Base-by-base conservation (phyloP, 352 stramenopile genomes). In the Pythium guiyangense region DNA sequence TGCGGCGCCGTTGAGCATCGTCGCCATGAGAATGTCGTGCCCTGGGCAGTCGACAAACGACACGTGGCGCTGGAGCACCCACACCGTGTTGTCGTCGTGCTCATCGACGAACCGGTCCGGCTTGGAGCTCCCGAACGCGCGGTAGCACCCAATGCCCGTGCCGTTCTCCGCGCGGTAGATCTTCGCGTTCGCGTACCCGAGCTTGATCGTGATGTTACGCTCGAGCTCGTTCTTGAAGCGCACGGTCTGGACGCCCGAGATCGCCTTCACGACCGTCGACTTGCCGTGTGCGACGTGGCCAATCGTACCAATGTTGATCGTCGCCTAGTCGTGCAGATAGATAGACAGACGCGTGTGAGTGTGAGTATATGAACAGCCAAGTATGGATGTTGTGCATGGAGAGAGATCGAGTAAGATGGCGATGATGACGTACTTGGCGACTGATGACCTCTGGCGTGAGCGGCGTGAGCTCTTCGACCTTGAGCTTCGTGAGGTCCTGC, bases 21-120 rank as follows among this genome's bases (percentile, higher is more conserved):
- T 99, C 44, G 98, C 98, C 98, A 99, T 99, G 62, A 99, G 90
- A 89, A 99, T 99, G 76, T 99, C 97, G 86, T 99, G 97, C 57
- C 98, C 97, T 17, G 97, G 98, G 85, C 98, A 99, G 77, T 99
- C 97, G 6, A 99, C 98, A 69, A 99, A 99, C 49, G 91, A 98
- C 34, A 99, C 92, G 73, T 99, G 97, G 60, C 97, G 92, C 74
- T 97, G 86, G 26, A 97, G 67, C 55, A 94, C 81, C 90, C 89
- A 97, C 52, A 83, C 84, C 42, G 86, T 96, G 54, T 90, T 94
- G 62, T 93, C 87, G 52, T 97, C 91, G 40, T 73, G 68, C 57
- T 92, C 82, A 60, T 95, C 87, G 31, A 77, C 73, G 57, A 96
- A 97, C 48, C 82, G 79, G 59, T 97, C 88, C 31, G 83, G 77